A percentile compares a stretch with the other conserved stretches of the same genome.
phyloP scores from a whole-genome alignment of 129 eudicot genomes.

The Apium graveolens region DNA sequence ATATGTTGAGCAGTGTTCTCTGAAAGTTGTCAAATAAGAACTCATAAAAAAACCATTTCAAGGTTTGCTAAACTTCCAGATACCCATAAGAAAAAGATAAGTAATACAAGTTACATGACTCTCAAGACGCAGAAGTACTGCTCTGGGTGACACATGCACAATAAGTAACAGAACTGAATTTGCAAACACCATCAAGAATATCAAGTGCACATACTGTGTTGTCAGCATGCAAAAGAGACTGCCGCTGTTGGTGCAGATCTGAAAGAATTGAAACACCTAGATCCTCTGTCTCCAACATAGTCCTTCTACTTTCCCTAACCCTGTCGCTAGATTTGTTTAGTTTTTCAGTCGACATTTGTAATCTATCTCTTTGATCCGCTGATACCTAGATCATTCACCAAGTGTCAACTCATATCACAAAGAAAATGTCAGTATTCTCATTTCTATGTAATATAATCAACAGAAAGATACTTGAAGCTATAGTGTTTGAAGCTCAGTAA shows the following conservation, averaged over 20 bases:
- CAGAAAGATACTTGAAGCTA: background rate
- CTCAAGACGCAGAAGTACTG: background rate
- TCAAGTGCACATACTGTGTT: conserved; percentile 30
- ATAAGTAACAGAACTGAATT: background rate
- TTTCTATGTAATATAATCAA: background rate
- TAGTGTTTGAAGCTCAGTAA: background rate
- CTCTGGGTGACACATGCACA: background rate
- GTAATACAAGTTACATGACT: background rate
- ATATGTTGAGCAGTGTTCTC: background rate
- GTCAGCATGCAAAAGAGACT: conserved; percentile 54
- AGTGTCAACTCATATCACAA: background rate
- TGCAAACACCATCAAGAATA: background rate
- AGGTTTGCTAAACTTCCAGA: background rate
- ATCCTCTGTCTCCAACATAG: conserved; percentile 68
- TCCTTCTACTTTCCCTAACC: conserved; percentile 55
- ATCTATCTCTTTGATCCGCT: conserved; percentile 54
- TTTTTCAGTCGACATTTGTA: conserved; percentile 52
- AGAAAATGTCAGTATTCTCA: background rate
- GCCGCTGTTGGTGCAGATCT: conserved; percentile 58
- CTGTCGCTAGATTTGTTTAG: conserved; percentile 50
- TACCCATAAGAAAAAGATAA: background rate
- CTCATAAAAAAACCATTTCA: background rate
- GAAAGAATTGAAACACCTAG: conserved; percentile 60
- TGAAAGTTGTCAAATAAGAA: background rate
- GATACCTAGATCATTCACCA: conserved; percentile 33